Evolutionary conservation across 106 monocot species (phyloP).

Genomic region (Dendrobium nobile): DNA sequence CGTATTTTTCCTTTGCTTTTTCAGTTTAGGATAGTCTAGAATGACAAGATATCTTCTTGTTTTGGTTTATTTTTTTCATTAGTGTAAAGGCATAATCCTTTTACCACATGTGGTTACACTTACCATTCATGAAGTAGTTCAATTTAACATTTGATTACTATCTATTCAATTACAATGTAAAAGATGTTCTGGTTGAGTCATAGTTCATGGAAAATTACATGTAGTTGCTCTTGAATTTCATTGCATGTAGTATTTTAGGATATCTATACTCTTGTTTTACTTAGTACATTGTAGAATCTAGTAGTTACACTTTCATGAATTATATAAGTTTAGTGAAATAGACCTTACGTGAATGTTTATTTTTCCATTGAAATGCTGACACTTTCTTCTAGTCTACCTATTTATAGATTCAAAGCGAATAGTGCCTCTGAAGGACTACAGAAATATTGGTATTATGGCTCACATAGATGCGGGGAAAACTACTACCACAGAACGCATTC

Average conservation of each 20-base stretch:
- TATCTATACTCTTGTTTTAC: background rate
- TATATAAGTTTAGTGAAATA: background rate
- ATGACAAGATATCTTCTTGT: background rate
- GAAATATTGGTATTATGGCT: constrained; percentile 99
- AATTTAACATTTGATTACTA: background rate
- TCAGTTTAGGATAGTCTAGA: background rate
- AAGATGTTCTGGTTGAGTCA: background rate
- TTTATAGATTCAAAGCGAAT: constrained; percentile 43
- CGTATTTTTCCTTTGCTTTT: background rate
- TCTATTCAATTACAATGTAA: background rate
- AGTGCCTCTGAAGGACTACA: constrained; percentile 75
- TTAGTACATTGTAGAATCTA: background rate
- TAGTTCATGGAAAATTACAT: background rate
- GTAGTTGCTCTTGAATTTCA: background rate
- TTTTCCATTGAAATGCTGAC: background rate
- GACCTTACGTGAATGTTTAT: background rate
- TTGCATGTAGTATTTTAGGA: background rate
- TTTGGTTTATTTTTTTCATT: background rate
- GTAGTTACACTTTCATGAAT: background rate
- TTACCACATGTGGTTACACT: no score
- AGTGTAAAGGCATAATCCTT: no score
- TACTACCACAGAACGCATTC: constrained; percentile 86
- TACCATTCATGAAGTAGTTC: no score
- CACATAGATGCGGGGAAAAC: constrained; percentile 99
- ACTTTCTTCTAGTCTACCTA: background rate